Conservation (phyloP, 306 rosid genomes). For the Macrotyloma uniflorum region DNA sequence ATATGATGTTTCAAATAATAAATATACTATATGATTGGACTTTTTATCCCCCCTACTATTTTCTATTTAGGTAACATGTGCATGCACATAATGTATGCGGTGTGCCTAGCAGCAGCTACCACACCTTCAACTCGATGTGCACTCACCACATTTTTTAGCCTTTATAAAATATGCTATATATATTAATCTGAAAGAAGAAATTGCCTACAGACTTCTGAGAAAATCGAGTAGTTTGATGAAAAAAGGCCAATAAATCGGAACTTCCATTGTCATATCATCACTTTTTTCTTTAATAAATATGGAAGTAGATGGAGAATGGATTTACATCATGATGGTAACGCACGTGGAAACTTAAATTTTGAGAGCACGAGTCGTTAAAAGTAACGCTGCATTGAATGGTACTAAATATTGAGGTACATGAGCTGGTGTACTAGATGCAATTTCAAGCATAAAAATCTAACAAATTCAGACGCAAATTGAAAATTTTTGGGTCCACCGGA, state of each 20-base stretch:
- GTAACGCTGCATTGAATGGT: slow-evolving; percentile 19
- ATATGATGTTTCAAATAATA: slow-evolving; percentile 11
- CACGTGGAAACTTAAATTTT: slow-evolving; percentile 27
- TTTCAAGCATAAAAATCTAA: slow-evolving; percentile 16
- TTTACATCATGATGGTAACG: not conserved
- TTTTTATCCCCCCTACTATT: slow-evolving; percentile 38
- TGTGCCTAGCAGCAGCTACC: slow-evolving; percentile 39
- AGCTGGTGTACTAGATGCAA: slow-evolving; percentile 11
- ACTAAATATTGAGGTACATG: slow-evolving; percentile 22
- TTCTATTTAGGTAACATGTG: slow-evolving; percentile 48
- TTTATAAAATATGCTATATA: not conserved
- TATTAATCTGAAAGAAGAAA: slow-evolving; percentile 3
- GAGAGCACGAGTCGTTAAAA: slow-evolving; percentile 6
- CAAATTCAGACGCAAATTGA: slow-evolving; percentile 1
- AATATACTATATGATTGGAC: slow-evolving; percentile 21
- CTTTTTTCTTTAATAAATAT: not conserved
- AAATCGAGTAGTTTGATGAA: not conserved
- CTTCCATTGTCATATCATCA: not conserved
- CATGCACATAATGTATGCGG: slow-evolving; percentile 40
- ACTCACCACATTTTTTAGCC: slow-evolving; percentile 25
- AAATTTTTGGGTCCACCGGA: not conserved
- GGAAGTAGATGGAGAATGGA: not conserved
- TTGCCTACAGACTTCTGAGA: not conserved
- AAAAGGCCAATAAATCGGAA: not conserved
- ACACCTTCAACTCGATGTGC: slow-evolving; percentile 33